A percentile compares a stretch with the other conserved stretches of the same genome.
These are phyloP conservation scores for Kwoniella dendrophila DNA, from an alignment of 768 basidiomycete genomes.

Conservation along the genomic window DNA sequence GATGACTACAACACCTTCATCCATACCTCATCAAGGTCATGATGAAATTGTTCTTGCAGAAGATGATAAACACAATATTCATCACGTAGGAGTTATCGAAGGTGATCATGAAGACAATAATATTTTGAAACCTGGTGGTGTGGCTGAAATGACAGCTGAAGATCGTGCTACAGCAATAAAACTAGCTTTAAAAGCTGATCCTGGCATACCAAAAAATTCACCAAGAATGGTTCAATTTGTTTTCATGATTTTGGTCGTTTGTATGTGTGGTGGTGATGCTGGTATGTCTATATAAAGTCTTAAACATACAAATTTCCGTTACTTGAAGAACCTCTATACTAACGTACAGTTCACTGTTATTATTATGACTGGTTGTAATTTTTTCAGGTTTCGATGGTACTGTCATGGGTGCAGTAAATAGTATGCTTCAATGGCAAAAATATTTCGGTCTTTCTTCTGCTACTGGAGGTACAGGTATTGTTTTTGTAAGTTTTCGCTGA, in stretches of 20 bases:
- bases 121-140: slow-evolving; percentile 2
- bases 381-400: slow-evolving; percentile 62
- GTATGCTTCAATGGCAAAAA: slow-evolving; percentile 59
- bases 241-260: slow-evolving; percentile 1
- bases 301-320: no score
- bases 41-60: neutral
- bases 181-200: slow-evolving; percentile 31
- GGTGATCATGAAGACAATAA: no score
- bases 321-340: no score
- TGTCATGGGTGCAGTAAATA: slow-evolving; percentile 64
- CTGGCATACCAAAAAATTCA: slow-evolving; percentile 12
- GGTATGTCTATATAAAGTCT: slow-evolving; percentile 18
- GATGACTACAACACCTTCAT: no score
- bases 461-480: slow-evolving; percentile 59
- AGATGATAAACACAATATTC: neutral
- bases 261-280: slow-evolving; percentile 22
- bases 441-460: slow-evolving; percentile 61
- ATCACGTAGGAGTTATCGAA: no score
- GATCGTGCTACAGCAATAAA: slow-evolving; percentile 30
- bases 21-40: neutral
- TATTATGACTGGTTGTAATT: neutral
- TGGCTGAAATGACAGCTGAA: slow-evolving; percentile 20
- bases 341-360: no score
- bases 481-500: slow-evolving; percentile 32
- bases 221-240: slow-evolving; percentile 14